Percentiles rank a stretch among this genome's conserved stretches.
phyloP scores from a whole-genome alignment of 495 filamentous ascomycete species.

The Daldinia concentrica region DNA sequence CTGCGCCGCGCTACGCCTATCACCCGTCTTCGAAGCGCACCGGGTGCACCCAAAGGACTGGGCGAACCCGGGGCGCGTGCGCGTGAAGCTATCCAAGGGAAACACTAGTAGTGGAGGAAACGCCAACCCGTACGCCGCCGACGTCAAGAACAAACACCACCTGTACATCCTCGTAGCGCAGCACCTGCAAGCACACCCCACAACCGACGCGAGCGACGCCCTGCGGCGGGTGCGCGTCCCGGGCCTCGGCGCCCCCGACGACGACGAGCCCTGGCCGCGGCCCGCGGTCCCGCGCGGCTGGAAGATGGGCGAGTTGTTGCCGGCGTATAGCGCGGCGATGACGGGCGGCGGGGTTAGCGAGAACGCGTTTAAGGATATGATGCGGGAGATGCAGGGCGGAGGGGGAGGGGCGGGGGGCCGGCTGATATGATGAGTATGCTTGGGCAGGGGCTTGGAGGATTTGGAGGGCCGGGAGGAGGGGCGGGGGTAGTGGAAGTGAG shows the following conservation, averaged over 20 bases:
- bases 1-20: conserved; percentile 74
- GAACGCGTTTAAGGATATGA: conserved; percentile 96
- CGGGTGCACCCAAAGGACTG: conserved; percentile 97
- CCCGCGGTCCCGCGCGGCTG: conserved; percentile 87
- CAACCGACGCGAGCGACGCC: conserved; percentile 69
- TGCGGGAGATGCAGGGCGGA: conserved; percentile 85
- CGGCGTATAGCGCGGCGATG: conserved; percentile 86
- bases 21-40: conserved; percentile 85
- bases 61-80: conserved; percentile 92
- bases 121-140: conserved; percentile 10
- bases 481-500: conserved; percentile 24
- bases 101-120: no score
- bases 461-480: conserved; percentile 42
- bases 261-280: conserved; percentile 69
- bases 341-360: conserved; percentile 95
- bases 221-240: conserved; percentile 74
- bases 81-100: conserved; percentile 70
- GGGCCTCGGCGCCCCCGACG: conserved; percentile 57
- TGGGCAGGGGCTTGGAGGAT: conserved; percentile 46
- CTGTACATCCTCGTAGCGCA: conserved; percentile 79
- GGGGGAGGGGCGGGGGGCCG: conserved; percentile 56
- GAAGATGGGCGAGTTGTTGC: conserved; percentile 86
- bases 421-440: conserved; percentile 58
- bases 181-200: conserved; percentile 79
- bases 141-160: conserved; percentile 88